Base-by-base conservation (phyloP, 148 eudicot species). In the Persicaria tinctoria region DNA sequence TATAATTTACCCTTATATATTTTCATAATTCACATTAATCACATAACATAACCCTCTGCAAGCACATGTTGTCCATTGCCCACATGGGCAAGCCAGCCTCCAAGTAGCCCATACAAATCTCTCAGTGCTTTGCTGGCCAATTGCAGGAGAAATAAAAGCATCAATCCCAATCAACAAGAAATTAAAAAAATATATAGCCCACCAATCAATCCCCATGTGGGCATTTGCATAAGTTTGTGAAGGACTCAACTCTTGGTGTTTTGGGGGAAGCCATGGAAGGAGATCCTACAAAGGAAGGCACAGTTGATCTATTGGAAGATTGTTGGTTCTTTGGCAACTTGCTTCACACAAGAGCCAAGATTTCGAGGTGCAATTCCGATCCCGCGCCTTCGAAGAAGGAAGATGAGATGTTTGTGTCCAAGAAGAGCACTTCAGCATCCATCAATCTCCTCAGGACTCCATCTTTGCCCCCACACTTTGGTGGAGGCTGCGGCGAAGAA, bases 261-360 rank as follows among this genome's bases (percentile, higher is more conserved):
- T 56, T 56, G 17, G 62, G 62, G 23, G 13, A 4, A 54, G 32
- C 57, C 70, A 83, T 78, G 83, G 77, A 74, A 12, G 72, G 64
- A 10, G 73, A 83, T 51, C 51, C 75, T 14, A 38, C 5, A 38
- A 83, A 76, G 17, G 77, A 50, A 46, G 84, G 79, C 57, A 79
- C 85, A 56, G 83, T 75, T 48, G 46, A 79, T 51, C 82, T 87
- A 12, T 77, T 89, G 23, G 93, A 89, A 74, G 90, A 89, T 9
- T 23, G 78, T 46, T 89, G 93, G 93, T 89, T 89, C 53, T 89
- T 89, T 79, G 89, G 84, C 50, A 89, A 89, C 76, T 84, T 83
- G 66, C 79, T 84, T 51, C 69, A 73, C 13, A 79, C 64, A 47
- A 84, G 78, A 18, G 14, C 84, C 44, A 79, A n/a, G 56, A 86